Evolutionary conservation across 2,329 filamentous ascomycete species (phyloP), one percentile per base, ranked within the genome.

Genomic region (Colletotrichum siamense): DNA sequence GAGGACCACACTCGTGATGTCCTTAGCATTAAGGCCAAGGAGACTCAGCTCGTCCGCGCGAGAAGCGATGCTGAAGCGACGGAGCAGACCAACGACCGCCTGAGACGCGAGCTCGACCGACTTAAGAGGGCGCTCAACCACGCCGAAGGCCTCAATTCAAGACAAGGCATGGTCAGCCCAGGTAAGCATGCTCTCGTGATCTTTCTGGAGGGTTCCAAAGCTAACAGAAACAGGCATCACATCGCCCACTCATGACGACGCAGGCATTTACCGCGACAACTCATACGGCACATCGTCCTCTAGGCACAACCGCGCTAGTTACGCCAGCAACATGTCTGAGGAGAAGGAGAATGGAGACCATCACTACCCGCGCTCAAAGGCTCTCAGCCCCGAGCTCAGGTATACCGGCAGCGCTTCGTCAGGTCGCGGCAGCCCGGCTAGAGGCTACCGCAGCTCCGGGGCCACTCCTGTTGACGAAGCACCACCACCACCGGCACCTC

Each of bases 1-100:
- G 97, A 99, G 85, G 96, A 99, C 81, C 96, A 99, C 84, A 99
- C 97, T 0, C 91, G 96, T 64, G 96, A 99, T 81, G 95, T 98
- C 0, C 89, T 99, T 57, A 97, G 96, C 80, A 98, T 99, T 87
- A 99, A 99, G 84, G 97, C 97, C 16, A 99, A 99, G 85, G 97
- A 99, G 85, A 99, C 97, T 5, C 97, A 99, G 81, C 91, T 99
- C 7, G 96, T 99, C 12, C 94, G 97, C 61, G 96, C 97, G 13
- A 91, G 96, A 71, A 96, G 95, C 79, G 97, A 99, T 81, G 95
- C 94, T 36, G 96, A 99, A 83, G 93, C 95, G 1, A 95, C 96
- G 0, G 96, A 98, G 83, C 93, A 96, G 81, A 94, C 93, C 75
- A 96, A 97, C 69, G 95, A 97, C 77, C 94, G 95, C 73, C 91